phyloP scores from a whole-genome alignment of 129 eudicot genomes.

The Escallonia herrerae region DNA sequence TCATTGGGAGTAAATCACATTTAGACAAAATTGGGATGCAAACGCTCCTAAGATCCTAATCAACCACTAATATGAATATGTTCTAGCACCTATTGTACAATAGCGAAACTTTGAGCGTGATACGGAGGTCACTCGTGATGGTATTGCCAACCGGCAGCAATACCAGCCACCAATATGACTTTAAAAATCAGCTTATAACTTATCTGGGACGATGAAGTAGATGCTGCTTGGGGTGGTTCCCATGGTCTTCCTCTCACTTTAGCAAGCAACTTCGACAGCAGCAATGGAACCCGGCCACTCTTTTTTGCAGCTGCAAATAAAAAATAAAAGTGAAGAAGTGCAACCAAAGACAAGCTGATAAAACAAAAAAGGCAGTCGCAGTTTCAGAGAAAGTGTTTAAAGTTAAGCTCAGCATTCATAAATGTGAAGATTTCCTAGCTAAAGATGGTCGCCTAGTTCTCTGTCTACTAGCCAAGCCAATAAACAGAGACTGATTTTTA shows the following conservation, averaged over 20 bases:
- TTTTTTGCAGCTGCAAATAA: constrained; percentile 46
- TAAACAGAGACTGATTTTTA: no score
- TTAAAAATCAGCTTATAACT: constrained; percentile 51
- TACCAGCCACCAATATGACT: constrained; percentile 41
- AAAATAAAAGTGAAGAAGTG: background rate
- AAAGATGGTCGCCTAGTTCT: no score
- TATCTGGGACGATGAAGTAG: constrained; percentile 30
- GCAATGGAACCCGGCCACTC: constrained; percentile 28
- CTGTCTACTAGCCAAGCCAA: no score
- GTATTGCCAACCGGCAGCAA: constrained; percentile 73
- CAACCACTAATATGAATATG: constrained; percentile 9
- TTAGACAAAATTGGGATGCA: constrained; percentile 15
- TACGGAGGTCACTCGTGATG: constrained; percentile 42
- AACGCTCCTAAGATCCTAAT: constrained; percentile 1
- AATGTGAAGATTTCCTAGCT: no score
- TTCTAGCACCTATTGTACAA: constrained; percentile 26
- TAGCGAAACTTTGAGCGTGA: background rate
- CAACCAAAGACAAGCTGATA: no score
- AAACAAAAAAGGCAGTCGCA: no score
- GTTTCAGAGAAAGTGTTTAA: no score
- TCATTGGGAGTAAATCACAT: background rate
- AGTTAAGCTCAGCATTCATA: no score
- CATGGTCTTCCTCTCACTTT: constrained; percentile 61
- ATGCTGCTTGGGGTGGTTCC: constrained; percentile 27
- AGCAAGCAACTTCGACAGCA: constrained; percentile 53